A percentile compares a stretch with the other conserved stretches of the same genome.
Conservation (phyloP, 2,329 filamentous ascomycete genomes). For the Apiospora hydei region DNA sequence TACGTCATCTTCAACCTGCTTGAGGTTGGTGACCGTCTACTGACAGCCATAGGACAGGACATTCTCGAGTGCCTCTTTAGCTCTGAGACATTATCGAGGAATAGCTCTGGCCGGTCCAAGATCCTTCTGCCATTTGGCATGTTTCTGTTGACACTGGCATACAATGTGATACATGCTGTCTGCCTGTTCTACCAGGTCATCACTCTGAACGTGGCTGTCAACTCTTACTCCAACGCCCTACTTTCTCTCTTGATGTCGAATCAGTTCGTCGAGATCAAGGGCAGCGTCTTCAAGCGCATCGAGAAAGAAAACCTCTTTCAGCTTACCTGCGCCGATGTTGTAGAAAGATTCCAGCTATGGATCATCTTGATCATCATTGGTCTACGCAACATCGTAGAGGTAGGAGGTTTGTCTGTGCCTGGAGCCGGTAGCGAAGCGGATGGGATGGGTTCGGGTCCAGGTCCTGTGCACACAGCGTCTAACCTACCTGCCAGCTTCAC, state of each 20-base stretch:
- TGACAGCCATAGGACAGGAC: conserved; percentile 93
- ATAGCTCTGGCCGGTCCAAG: conserved; percentile 88
- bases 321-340: conserved; percentile 93
- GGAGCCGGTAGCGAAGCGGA: conserved; percentile 59
- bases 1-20: conserved; percentile 99
- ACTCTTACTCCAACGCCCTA: conserved; percentile 96
- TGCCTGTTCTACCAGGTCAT: conserved; percentile 97
- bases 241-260: conserved; percentile 93
- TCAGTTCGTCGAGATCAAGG: conserved; percentile 99
- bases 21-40: conserved; percentile 87
- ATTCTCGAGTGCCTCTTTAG: conserved; percentile 96
- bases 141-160: conserved; percentile 84
- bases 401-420: conserved; percentile 78
- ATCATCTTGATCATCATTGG: conserved; percentile 97
- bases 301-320: conserved; percentile 98
- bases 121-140: conserved; percentile 88
- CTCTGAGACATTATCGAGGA: conserved; percentile 87
- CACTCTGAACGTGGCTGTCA: conserved; percentile 96
- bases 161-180: conserved; percentile 87
- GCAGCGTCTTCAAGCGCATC: conserved; percentile 97
- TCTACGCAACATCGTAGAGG: conserved; percentile 94
- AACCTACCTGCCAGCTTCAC: conserved; percentile 92
- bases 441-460: conserved; percentile 57
- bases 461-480: conserved; percentile 71
- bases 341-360: conserved; percentile 97